These are phyloP conservation scores for Aspergillus wentii DNA, from an alignment of 495 filamentous ascomycete genomes.

Conservation along the genomic window DNA sequence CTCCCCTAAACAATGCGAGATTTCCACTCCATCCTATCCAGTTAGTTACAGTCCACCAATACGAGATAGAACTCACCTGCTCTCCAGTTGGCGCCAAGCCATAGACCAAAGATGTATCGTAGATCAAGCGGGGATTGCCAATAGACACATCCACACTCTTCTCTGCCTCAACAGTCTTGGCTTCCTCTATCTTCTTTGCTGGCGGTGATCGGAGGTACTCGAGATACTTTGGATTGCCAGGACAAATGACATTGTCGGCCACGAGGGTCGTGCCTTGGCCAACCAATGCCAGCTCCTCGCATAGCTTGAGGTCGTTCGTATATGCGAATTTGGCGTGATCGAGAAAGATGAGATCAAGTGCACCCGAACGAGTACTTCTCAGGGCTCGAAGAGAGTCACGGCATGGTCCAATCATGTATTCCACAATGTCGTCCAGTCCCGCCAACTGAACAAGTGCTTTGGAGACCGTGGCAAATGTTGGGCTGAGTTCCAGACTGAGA, in stretches of 20 bases:
- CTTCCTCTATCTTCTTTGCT: too few relatives aligned
- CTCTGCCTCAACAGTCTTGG: too few relatives aligned
- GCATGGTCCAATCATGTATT: constrained; percentile 58
- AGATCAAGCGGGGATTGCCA: too few relatives aligned
- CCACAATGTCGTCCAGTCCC: constrained; percentile 57
- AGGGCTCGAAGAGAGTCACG: constrained; percentile 46
- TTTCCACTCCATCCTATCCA: too few relatives aligned
- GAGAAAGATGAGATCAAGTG: constrained; percentile 64
- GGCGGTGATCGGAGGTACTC: not conserved
- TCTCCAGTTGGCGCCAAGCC: too few relatives aligned
- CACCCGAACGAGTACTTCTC: constrained; percentile 37
- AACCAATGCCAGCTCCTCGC: constrained; percentile 58
- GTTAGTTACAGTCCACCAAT: too few relatives aligned
- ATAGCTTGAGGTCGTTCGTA: constrained; percentile 60
- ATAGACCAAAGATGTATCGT: too few relatives aligned
- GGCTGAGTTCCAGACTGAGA: constrained; percentile 58
- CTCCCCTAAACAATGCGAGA: too few relatives aligned
- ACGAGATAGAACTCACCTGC: too few relatives aligned
- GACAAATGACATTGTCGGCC: constrained; percentile 68
- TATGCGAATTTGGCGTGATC: constrained; percentile 67
- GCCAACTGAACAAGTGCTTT: constrained; percentile 55
- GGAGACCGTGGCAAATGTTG: constrained; percentile 58
- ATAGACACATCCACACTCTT: too few relatives aligned
- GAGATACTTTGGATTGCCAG: constrained; percentile 62
- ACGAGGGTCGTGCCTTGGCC: constrained; percentile 51